A percentile compares a stretch with the other conserved stretches of the same genome.
These are phyloP conservation scores for Halenospora varia DNA, from an alignment of 495 filamentous ascomycete genomes.

Conservation along the genomic window DNA sequence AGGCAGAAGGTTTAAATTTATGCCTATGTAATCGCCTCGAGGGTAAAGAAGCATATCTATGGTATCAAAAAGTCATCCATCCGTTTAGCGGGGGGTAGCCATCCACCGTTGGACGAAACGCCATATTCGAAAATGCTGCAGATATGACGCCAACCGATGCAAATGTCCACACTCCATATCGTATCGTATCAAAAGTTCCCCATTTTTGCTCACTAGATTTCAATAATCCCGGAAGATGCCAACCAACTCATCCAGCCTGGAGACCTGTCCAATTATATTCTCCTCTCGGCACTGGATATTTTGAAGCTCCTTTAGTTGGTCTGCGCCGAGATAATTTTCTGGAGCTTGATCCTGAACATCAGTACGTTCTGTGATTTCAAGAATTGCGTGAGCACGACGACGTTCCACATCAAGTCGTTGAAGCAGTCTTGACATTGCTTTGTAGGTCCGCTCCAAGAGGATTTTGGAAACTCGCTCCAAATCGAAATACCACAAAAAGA, in stretches of 20 bases:
- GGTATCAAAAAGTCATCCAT: slow-evolving; percentile 9
- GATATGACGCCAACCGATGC: slow-evolving; percentile 17
- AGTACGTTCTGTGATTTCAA: slow-evolving; percentile 72
- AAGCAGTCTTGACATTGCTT: slow-evolving; percentile 80
- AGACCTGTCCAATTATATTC: slow-evolving; percentile 69
- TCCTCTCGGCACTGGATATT: slow-evolving; percentile 70
- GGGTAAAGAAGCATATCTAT: slow-evolving; percentile 3
- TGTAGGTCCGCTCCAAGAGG: slow-evolving; percentile 74
- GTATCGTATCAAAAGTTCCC: slow-evolving; percentile 8
- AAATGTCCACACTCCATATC: slow-evolving; percentile 7
- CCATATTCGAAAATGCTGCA: slow-evolving; percentile 17
- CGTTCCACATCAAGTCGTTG: slow-evolving; percentile 73
- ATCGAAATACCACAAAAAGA: slow-evolving; percentile 91
- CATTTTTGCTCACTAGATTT: not conserved
- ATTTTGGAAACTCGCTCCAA: slow-evolving; percentile 58
- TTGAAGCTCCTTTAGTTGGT: slow-evolving; percentile 61
- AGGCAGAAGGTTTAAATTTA: not conserved
- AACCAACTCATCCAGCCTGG: slow-evolving; percentile 78
- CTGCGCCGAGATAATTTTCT: slow-evolving; percentile 65
- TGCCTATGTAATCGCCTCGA: not conserved
- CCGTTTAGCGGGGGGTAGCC: not conserved
- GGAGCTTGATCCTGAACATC: slow-evolving; percentile 75
- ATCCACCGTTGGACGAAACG: slow-evolving; percentile 7
- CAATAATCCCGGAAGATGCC: slow-evolving; percentile 74
- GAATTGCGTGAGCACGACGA: slow-evolving; percentile 57